These are phyloP conservation scores for Suhomyces taliae DNA, from an alignment of 1,139 yeast species.

Conservation along the genomic window DNA sequence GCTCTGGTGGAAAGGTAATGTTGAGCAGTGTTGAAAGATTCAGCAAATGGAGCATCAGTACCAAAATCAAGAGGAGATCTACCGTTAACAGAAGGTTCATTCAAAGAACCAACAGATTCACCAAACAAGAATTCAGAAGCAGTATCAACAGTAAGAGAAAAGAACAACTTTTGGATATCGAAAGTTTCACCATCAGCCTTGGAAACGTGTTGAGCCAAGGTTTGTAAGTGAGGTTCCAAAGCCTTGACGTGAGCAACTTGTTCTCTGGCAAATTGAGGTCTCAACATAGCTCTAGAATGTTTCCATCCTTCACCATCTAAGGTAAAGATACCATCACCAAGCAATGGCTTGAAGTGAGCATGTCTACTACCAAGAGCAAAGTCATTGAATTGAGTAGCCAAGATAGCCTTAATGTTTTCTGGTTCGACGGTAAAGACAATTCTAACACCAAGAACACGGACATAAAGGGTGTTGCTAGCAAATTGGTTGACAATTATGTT, in stretches of 20 bases:
- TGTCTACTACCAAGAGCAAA: slow-evolving; percentile 27
- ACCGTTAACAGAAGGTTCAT: slow-evolving; percentile 29
- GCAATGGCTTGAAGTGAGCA: slow-evolving; percentile 20
- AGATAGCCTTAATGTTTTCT: slow-evolving; percentile 25
- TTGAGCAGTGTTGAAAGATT: slow-evolving; percentile 45
- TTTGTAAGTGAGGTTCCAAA: slow-evolving; percentile 26
- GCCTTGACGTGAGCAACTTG: slow-evolving; percentile 28
- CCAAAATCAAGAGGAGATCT: slow-evolving; percentile 17
- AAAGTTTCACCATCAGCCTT: slow-evolving; percentile 21
- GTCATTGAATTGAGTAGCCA: slow-evolving; percentile 28
- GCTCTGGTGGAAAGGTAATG: slow-evolving; percentile 37
- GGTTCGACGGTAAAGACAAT: slow-evolving; percentile 22
- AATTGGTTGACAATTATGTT: slow-evolving; percentile 3
- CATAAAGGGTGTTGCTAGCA: slow-evolving; percentile 5
- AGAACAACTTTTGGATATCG: slow-evolving; percentile 52
- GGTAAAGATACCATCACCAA: slow-evolving; percentile 30
- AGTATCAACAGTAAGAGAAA: slow-evolving; percentile 54
- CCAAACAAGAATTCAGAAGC: slow-evolving; percentile 63
- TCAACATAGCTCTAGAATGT: slow-evolving; percentile 28
- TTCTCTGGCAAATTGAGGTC: slow-evolving; percentile 30
- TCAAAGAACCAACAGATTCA: slow-evolving; percentile 46
- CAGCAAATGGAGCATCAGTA: slow-evolving; percentile 33
- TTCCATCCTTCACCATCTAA: slow-evolving; percentile 30
- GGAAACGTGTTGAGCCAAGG: slow-evolving; percentile 18
- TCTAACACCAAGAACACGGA: slow-evolving; percentile 14